Evolutionary conservation across 306 rosid genomes (phyloP), one percentile per base, ranked within the genome.

Genomic region (Prosopis cineraria): DNA sequence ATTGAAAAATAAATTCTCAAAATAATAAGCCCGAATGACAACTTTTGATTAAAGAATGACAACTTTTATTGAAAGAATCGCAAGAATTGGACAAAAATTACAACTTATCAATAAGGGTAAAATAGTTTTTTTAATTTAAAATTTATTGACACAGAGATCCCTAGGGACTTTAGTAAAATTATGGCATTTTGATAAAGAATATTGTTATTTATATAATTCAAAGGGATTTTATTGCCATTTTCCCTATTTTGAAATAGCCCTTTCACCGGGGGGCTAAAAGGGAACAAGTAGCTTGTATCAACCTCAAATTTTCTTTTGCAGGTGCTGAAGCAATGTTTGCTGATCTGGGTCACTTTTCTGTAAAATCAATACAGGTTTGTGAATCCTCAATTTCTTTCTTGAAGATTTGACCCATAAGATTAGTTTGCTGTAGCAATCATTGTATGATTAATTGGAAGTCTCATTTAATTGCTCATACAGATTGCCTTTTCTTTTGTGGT

Each of bases 291-390:
- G 70, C 68, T 55, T 30, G 55, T 39, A 20, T 33, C 67, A 62
- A 53, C 1, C 50, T 53, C 58, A 70, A 11, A 29, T 36, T 64
- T 84, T 79, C 77, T 22, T 24, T 68, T 79, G 62, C 88, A 91
- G 94, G 94, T 66, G 88, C 94, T 50, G 97, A 91, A 86, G 97
- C 91, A 44, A 91, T 89, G 97, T 91, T 91, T 84, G 94, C 93
- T 78, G 97, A 91, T 88, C 79, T 91, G 37, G 94, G 94, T 60
- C 93, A 89, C 81, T 89, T 91, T 82, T 85, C 90, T 62, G 91
- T 89, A 68, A 82, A 24, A 50, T 78, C 97, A 79, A 88, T 89
- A 75, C 93, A 91, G 97, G 94, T 88, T 70, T 34, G 55, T 20
- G 50, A 44, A 40, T 29, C 68, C 33, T 55, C 63, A 37, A 37